Evolutionary conservation across 257 asterid species (phyloP).

Genomic region (Solanum lycopersicoides): DNA sequence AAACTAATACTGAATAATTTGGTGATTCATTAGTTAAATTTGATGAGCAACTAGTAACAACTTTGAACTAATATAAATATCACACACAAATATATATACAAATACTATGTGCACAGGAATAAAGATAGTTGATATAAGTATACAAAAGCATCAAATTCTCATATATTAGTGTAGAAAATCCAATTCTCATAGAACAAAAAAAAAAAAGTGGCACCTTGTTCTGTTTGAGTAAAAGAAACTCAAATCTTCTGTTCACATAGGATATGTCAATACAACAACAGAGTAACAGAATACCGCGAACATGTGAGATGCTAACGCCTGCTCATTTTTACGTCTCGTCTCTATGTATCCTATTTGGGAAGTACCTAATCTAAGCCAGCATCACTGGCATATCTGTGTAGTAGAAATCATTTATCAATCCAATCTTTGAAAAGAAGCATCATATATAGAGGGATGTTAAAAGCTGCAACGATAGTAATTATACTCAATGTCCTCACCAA

Average conservation of each 20-base stretch:
- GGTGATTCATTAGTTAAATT: neutral
- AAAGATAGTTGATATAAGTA: neutral
- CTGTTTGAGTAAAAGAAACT: neutral
- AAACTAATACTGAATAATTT: neutral
- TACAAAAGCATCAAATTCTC: neutral
- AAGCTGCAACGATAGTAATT: slow-evolving; percentile 44
- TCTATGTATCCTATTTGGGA: neutral
- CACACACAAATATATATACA: neutral
- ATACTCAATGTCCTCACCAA: slow-evolving; percentile 37
- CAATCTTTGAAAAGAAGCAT: slow-evolving; percentile 83
- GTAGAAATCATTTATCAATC: slow-evolving; percentile 56
- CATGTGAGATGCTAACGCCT: neutral
- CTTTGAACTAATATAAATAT: neutral
- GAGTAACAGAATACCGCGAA: neutral
- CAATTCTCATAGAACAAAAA: neutral
- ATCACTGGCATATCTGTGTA: neutral
- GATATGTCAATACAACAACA: neutral
- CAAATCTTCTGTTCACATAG: neutral
- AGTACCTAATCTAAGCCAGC: neutral
- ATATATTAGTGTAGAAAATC: neutral
- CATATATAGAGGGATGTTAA: slow-evolving; percentile 74
- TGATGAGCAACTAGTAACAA: neutral
- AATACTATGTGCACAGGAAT: neutral
- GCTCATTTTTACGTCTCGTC: neutral
- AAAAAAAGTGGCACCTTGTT: neutral